Base-by-base conservation (phyloP, 2,329 filamentous ascomycete genomes). In the Aspergillus ochraceus region DNA sequence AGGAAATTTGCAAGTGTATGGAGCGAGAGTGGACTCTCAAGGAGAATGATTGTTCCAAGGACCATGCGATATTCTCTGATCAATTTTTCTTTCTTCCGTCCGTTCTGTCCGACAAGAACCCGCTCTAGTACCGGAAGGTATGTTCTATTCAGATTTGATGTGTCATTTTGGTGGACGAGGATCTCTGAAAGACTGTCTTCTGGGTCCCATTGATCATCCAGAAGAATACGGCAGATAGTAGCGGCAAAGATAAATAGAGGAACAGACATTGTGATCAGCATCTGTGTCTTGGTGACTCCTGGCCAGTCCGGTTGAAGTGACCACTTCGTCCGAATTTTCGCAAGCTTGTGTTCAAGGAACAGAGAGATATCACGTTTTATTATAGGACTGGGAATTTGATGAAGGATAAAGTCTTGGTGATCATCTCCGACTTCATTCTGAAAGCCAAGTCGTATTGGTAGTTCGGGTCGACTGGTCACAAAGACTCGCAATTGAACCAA, bases 171-270 rank as follows among this genome's bases (percentile, higher is more conserved):
- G 5, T 51, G 20, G 1, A 19, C 11, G 8, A 63, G 51, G n/a
- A 63, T 46, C 17, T 47, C 42, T 11, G n/a, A 17, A 3, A 61
- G 58, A 2, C 42, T 52, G 2, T 42, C 42, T 22, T 36, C 19
- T 4, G 67, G 62, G 22, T 60, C 42, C 57, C 50, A 63, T 22
- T 62, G 58, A 17, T n/a, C 10, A 56, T 71, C 66, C 20, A 54
- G 57, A 19, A 74, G 53, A 60, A 70, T 70, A 3, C 67, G 71
- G 61, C 63, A 74, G 14, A 68, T 39, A 14, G 71, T 70, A 17
- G 63, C 53, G 9, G 66, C 66, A 20, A 52, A 74, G 49, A 67
- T 74, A 46, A 77, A 75, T 29, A 75, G 59, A 22, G 71, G 67
- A 49, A 59, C 49, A 19, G 74, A 60, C 52, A 70, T 68, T n/a